Percentiles rank a stretch among this genome's conserved stretches.
These are phyloP conservation scores for Drechslerella stenobrocha DNA, from an alignment of 2,329 filamentous ascomycete species.

Conservation along the genomic window DNA sequence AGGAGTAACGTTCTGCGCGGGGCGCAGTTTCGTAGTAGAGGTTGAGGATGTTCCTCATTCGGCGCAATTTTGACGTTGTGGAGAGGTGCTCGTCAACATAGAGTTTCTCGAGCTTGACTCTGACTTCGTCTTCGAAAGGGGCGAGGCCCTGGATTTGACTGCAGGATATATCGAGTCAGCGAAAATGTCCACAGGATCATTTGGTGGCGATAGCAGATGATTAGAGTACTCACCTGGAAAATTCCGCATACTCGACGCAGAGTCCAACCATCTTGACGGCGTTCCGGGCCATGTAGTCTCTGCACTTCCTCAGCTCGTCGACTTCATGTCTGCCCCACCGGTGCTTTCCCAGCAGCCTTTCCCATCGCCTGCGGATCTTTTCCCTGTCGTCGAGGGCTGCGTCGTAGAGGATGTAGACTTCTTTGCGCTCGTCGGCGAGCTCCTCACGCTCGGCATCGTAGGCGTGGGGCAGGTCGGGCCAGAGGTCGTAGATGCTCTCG, in stretches of 20 bases:
- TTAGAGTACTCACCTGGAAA: slow-evolving; percentile 30
- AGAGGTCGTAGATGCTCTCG: slow-evolving; percentile 45
- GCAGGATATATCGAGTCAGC: not conserved
- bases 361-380: slow-evolving; percentile 37
- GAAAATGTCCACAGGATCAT: slow-evolving; percentile 12
- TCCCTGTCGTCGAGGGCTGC: slow-evolving; percentile 43
- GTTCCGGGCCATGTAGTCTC: slow-evolving; percentile 45
- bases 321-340: slow-evolving; percentile 45
- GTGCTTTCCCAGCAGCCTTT: slow-evolving; percentile 36
- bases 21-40: slow-evolving; percentile 30
- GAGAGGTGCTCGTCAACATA: slow-evolving; percentile 46
- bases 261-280: slow-evolving; percentile 47
- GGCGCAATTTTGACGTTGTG: slow-evolving; percentile 33
- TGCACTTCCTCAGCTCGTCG: slow-evolving; percentile 43
- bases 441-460: slow-evolving; percentile 46
- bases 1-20: slow-evolving; percentile 35
- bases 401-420: slow-evolving; percentile 45
- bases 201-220: not conserved
- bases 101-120: slow-evolving; percentile 43
- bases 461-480: slow-evolving; percentile 44
- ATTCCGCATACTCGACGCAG: slow-evolving; percentile 43
- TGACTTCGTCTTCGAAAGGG: slow-evolving; percentile 34
- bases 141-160: slow-evolving; percentile 44
- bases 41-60: slow-evolving; percentile 38
- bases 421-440: slow-evolving; percentile 43